Evolutionary conservation across 2,329 filamentous ascomycete genomes (phyloP).

Genomic region (Xylariales sp.): DNA sequence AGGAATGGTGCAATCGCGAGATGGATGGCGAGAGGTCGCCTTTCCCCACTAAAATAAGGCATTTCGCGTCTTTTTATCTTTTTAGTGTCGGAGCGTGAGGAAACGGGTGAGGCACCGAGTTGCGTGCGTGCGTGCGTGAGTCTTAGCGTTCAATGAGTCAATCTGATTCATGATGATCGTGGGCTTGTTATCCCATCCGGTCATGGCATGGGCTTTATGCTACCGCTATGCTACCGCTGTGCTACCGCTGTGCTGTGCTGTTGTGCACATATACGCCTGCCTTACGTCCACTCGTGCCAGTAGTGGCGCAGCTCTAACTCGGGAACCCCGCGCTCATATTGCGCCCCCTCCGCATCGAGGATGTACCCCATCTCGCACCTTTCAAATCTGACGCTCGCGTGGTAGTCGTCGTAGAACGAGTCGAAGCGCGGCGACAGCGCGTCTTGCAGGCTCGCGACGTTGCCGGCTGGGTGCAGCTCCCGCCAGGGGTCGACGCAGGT

Average conservation of each 20-base stretch:
- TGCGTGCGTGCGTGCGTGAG: neutral
- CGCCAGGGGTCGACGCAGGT: conserved; percentile 61
- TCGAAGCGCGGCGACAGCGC: conserved; percentile 58
- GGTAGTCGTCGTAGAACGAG: conserved; percentile 55
- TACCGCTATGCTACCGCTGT: neutral
- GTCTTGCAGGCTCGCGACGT: conserved; percentile 57
- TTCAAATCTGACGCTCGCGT: conserved; percentile 57
- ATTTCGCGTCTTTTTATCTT: neutral
- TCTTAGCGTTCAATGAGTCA: neutral
- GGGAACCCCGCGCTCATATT: conserved; percentile 37
- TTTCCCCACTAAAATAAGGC: conserved; percentile 2
- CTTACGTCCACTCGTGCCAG: conserved; percentile 46
- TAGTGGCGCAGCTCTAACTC: conserved; percentile 24
- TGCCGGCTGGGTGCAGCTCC: conserved; percentile 58
- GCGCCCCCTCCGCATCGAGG: conserved; percentile 60
- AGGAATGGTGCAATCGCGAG: conserved; percentile 24
- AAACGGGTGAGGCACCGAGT: too few species aligned
- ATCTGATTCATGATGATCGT: too few species aligned
- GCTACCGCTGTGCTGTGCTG: too few species aligned
- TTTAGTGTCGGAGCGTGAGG: too few species aligned
- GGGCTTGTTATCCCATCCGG: neutral
- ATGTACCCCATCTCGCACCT: conserved; percentile 64
- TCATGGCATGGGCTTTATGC: neutral
- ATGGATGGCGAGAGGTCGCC: conserved; percentile 18
- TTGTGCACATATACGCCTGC: conserved; percentile 37